Percentiles rank a stretch among this genome's conserved stretches.
Evolutionary conservation across 2,329 filamentous ascomycete genomes (phyloP).

Genomic region (Teratosphaeriaceae sp.): DNA sequence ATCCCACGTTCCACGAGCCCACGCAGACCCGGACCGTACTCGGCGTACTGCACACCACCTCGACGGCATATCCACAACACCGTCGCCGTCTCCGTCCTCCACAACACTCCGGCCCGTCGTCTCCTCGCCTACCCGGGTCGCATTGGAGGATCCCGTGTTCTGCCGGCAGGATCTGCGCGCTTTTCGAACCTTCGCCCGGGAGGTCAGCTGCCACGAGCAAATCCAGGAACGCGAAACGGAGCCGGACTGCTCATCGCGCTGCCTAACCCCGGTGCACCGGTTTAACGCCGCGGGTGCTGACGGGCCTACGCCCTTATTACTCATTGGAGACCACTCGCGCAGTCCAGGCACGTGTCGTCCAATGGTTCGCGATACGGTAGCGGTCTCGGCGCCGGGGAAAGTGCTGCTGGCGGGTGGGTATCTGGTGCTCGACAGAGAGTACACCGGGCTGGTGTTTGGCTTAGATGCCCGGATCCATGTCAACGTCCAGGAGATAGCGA

Average conservation of each 20-base stretch:
- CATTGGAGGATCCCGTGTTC: background rate
- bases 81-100: no score
- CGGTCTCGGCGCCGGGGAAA: slow-evolving; percentile 88
- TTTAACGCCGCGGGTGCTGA: no score
- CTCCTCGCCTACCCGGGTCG: background rate
- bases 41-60: no score
- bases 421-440: slow-evolving; percentile 80
- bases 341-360: no score
- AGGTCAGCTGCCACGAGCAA: slow-evolving; percentile 2
- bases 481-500: slow-evolving; percentile 48
- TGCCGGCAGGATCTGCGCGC: background rate
- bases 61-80: no score
- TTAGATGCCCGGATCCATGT: slow-evolving; percentile 59
- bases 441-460: slow-evolving; percentile 67
- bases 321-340: no score
- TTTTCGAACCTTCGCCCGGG: background rate
- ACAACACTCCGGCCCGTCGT: no score
- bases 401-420: slow-evolving; percentile 93
- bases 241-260: no score
- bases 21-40: no score
- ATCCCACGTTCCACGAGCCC: no score
- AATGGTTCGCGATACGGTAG: slow-evolving; percentile 19
- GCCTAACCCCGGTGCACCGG: no score
- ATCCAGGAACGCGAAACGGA: slow-evolving; percentile 2
- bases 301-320: no score